Percentiles rank a stretch among this genome's conserved stretches.
Evolutionary conservation across 2,329 filamentous ascomycete genomes (phyloP).

Genomic region (Xylariaceae sp.): DNA sequence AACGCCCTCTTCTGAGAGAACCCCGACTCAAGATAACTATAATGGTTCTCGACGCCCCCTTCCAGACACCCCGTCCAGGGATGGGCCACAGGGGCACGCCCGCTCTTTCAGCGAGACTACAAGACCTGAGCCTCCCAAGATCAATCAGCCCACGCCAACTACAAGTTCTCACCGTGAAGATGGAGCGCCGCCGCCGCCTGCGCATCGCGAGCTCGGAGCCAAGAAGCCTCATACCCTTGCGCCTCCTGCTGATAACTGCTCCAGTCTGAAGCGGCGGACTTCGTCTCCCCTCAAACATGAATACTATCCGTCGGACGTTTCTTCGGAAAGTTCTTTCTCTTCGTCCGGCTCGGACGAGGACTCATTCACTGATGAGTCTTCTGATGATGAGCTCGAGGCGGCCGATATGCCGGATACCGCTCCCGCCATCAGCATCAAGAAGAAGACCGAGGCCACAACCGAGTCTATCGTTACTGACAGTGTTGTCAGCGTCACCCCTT

Average conservation of each 20-base stretch:
- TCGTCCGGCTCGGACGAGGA: conserved; percentile 33
- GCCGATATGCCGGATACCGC: conserved; percentile 52
- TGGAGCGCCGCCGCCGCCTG: conserved; percentile 47
- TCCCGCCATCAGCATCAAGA: conserved; percentile 49
- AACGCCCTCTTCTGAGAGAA: conserved; percentile 27
- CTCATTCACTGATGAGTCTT: conserved; percentile 35
- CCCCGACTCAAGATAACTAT: conserved; percentile 29
- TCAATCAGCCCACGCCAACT: conserved; percentile 27
- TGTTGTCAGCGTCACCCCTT: conserved; percentile 58
- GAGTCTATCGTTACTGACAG: conserved; percentile 41
- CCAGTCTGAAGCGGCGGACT: conserved; percentile 57
- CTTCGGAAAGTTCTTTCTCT: conserved; percentile 34
- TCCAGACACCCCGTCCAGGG: conserved; percentile 7
- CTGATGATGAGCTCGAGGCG: conserved; percentile 52
- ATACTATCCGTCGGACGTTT: conserved; percentile 75
- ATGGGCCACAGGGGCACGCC: conserved; percentile 6
- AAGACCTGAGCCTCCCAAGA: conserved; percentile 29
- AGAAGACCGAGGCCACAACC: conserved; percentile 21
- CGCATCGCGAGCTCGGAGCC: conserved; percentile 39
- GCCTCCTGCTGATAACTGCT: conserved; percentile 39
- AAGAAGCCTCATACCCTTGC: conserved; percentile 32
- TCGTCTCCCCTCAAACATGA: conserved; percentile 97
- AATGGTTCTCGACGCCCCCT: conserved; percentile 12
- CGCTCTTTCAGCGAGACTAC: conserved; percentile 28
- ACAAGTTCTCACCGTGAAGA: conserved; percentile 39